Conservation (phyloP, 352 stramenopile genomes). For the Globisporangium paddicum region DNA sequence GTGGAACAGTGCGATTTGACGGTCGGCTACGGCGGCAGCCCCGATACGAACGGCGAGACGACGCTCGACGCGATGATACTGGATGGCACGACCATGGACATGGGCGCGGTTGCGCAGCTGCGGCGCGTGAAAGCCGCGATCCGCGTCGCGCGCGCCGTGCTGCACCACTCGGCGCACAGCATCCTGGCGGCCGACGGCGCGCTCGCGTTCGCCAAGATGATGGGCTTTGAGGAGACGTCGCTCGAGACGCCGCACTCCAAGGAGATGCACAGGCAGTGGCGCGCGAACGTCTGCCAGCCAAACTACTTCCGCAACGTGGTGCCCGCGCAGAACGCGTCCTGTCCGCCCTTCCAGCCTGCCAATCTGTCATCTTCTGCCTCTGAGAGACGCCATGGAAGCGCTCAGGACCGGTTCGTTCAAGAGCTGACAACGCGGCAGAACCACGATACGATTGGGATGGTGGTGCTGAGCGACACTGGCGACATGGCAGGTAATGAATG, state of each 20-base stretch:
- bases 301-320: slow-evolving; percentile 90
- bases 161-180: slow-evolving; percentile 88
- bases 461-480: slow-evolving; percentile 49
- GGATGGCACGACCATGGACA: slow-evolving; percentile 77
- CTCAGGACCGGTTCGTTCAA: slow-evolving; percentile 5
- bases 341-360: slow-evolving; percentile 81
- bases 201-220: slow-evolving; percentile 87
- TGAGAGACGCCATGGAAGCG: not conserved
- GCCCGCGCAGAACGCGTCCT: slow-evolving; percentile 54
- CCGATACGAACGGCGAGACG: slow-evolving; percentile 82
- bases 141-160: slow-evolving; percentile 74
- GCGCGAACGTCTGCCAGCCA: slow-evolving; percentile 66
- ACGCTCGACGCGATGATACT: slow-evolving; percentile 92
- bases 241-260: slow-evolving; percentile 62
- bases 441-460: slow-evolving; percentile 92
- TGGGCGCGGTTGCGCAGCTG: slow-evolving; percentile 82
- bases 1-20: slow-evolving; percentile 87
- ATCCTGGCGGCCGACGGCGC: slow-evolving; percentile 84
- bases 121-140: slow-evolving; percentile 81
- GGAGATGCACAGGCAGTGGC: slow-evolving; percentile 55
- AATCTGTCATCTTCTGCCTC: no score
- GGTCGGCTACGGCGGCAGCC: slow-evolving; percentile 85
- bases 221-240: slow-evolving; percentile 79
- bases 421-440: slow-evolving; percentile 54
- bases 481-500: slow-evolving; percentile 50